Evolutionary conservation across 306 rosid species (phyloP), one percentile per base, ranked within the genome.

Genomic region (Corylus avellana): DNA sequence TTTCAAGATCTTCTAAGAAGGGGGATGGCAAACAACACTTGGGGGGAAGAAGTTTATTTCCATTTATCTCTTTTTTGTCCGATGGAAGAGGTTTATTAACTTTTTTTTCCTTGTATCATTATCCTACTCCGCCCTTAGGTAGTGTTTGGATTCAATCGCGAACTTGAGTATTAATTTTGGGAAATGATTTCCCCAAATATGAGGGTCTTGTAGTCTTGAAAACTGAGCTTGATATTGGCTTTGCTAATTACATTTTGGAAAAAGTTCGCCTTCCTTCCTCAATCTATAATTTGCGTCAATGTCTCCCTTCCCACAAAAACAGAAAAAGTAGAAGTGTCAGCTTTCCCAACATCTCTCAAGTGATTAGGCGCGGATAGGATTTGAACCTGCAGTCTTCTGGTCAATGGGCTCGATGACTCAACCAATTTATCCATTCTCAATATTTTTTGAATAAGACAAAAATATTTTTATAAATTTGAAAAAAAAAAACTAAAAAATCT

Each of bases 1-100:
- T 77, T 90, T 90, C 71, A 90, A 90, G 84, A 75, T 90, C 70
- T 86, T 88, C 49, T 88, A 79, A 83, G 82, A 35, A n/a, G 47
- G 10, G 54, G 69, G 47, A 72, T 29, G 20, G 39, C 29, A 22
- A 42, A 42, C 8, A 42, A 42, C 29, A 76, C 10, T 77, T 1
- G 49, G 25, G 37, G 74, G 71, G 80, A 49, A 61, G 86, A 57
- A 85, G 71, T 46, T 81, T 67, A 68, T 55, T 71, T 84, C 59
- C 14, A 70, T 0, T 57, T 29, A 22, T 27, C 20, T 17, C 70
- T 35, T 42, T 79, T 77, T 70, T 58, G n/a, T 66, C 39, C 13
- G 37, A 42, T 27, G 3, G 51, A 37, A 39, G 50, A 55, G 67
- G 77, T 37, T 27, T 20, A 20, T 37, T 59, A 54, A 75, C 69